phyloP scores from a whole-genome alignment of 2,329 filamentous ascomycete genomes.

The Botrytis sinoallii region DNA sequence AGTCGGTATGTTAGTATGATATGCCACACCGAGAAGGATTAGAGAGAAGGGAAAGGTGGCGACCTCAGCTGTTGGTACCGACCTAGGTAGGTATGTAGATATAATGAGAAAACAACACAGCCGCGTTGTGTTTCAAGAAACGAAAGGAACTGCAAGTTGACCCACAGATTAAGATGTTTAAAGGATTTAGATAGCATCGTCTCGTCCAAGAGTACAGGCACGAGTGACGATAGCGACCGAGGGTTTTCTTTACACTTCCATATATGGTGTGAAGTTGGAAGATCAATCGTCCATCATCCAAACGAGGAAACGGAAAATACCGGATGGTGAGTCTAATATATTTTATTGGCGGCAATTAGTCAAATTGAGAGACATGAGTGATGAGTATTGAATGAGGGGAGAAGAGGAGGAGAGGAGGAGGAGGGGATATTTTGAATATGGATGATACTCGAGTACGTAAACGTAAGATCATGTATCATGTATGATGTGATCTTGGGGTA shows the following conservation, averaged over 20 bases:
- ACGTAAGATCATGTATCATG: not conserved
- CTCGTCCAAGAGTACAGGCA: not conserved
- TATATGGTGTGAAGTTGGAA: not conserved
- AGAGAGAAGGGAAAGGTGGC: not conserved
- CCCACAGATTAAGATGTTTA: not conserved
- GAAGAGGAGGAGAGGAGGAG: not conserved
- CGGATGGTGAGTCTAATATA: not conserved
- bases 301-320: not conserved
- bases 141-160: not conserved
- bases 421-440: not conserved
- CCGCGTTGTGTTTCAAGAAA: constrained; percentile 1
- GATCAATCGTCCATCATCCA: not conserved
- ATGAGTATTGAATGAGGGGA: not conserved
- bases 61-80: not conserved
- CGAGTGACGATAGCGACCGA: not conserved
- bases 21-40: not conserved
- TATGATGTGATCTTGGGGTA: not conserved
- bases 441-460: not conserved
- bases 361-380: not conserved
- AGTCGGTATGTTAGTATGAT: not conserved
- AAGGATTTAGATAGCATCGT: not conserved
- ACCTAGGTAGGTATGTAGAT: not conserved
- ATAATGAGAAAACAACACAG: not conserved
- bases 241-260: not conserved
- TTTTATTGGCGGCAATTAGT: not conserved